Base-by-base conservation (phyloP, 1,284 basidiomycete genomes). In the Dichomitus squalens region DNA sequence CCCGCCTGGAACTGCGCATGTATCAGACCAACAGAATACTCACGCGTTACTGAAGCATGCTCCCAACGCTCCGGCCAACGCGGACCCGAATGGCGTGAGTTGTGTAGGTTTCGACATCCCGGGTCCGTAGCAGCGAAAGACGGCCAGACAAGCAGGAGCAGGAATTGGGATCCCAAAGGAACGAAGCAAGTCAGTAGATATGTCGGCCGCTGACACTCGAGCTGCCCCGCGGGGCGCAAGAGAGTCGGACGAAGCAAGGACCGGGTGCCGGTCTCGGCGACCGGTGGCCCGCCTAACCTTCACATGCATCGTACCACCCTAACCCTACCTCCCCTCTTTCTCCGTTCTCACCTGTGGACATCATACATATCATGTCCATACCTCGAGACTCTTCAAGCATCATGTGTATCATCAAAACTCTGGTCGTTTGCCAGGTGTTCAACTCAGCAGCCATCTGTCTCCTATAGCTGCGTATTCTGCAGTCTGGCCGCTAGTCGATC, bases 41-140 rank as follows among this genome's bases (percentile, higher is more conserved):
- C 72, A 96, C 93, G 95, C 93, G 67, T 93, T 94, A 64, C 90
- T 90, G 73, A 96, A 93, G 69, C 94, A 93, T 51, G 91, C 96
- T 52, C 96, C 95, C 48, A 99, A 82, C 4, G 97, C 97, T 8
- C 96, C 96, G 43, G 95, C 95, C 52, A 99, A 80, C 4, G 96
- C 96, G 67, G 93, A 88, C 7, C 92, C 95, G 67, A 98, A 90
- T 0, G 96, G 93, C 0, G 95, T 96, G 52, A 98, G 78, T 57
- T 75, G 72, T 20, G 79, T 77, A 27, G 82, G 81, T 73, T 87
- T 86, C 46, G 85, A 70, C 85, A 88, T 88, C 20, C 27, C 41
- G 56, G 20, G 16, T 33, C 7, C n/a, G 9, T n/a, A 18, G 31
- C 44, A 29, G 41, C 21, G 44, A 47, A 18, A 3, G 31, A 9